These are phyloP conservation scores for Lodderomyces pseudojiufengensis DNA, from an alignment of 1,139 yeast genomes.

Conservation along the genomic window DNA sequence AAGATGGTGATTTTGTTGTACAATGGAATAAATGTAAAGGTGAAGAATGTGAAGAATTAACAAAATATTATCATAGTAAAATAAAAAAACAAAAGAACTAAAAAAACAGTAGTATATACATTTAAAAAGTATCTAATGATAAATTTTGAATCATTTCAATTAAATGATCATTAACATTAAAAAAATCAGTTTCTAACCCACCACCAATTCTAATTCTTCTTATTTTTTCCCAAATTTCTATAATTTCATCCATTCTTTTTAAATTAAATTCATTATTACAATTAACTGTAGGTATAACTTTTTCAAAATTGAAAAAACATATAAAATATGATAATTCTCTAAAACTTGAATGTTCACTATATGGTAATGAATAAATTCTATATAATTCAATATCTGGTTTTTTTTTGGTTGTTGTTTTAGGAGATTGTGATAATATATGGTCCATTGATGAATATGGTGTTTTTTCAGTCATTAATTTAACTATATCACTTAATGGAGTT, in stretches of 20 bases:
- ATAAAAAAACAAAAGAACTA: conserved; percentile 14
- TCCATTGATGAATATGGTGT: conserved; percentile 25
- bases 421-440: conserved; percentile 35
- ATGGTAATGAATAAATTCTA: conserved; percentile 68
- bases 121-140: conserved; percentile 18
- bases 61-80: conserved; percentile 32
- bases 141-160: conserved; percentile 14
- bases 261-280: conserved; percentile 35
- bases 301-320: conserved; percentile 42
- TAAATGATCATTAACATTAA: conserved; percentile 7
- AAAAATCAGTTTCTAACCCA: conserved; percentile 9
- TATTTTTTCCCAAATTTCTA: conserved; percentile 40
- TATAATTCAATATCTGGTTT: conserved; percentile 26
- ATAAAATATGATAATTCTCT: conserved; percentile 71
- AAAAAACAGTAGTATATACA: neutral
- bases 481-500: conserved; percentile 13
- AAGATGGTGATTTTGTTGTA: conserved; percentile 61
- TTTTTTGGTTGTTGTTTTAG: conserved; percentile 13
- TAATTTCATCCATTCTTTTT: conserved; percentile 43
- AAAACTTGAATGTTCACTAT: conserved; percentile 91
- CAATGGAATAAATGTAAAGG: conserved; percentile 54
- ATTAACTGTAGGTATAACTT: conserved; percentile 80
- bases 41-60: conserved; percentile 48
- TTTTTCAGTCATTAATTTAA: conserved; percentile 17
- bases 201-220: conserved; percentile 15